A percentile compares a stretch with the other conserved stretches of the same genome.
Evolutionary conservation across 2,329 filamentous ascomycete genomes (phyloP).

Genomic region (Microsporum audouinii): DNA sequence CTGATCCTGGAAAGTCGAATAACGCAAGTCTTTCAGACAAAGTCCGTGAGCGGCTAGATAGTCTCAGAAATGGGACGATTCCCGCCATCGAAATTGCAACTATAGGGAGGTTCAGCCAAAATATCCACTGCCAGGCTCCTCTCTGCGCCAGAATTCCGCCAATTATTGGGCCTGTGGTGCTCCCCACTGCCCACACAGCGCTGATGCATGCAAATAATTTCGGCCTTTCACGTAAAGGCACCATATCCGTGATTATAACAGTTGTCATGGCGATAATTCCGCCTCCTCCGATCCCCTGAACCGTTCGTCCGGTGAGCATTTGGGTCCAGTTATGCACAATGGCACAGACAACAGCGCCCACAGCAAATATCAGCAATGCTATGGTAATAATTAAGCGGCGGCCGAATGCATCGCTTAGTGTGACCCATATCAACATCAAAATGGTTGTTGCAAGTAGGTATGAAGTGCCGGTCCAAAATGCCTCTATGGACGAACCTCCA

Average conservation of each 20-base stretch:
- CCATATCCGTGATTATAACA: slow-evolving; percentile 35
- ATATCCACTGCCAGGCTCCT: slow-evolving; percentile 50
- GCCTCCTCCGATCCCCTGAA: slow-evolving; percentile 37
- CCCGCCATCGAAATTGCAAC: slow-evolving; percentile 37
- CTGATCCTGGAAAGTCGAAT: slow-evolving; percentile 53
- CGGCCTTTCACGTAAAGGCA: slow-evolving; percentile 30
- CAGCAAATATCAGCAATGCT: slow-evolving; percentile 33
- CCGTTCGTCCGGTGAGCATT: slow-evolving; percentile 34
- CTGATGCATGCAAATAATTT: slow-evolving; percentile 29
- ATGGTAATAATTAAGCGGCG: slow-evolving; percentile 31
- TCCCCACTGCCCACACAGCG: slow-evolving; percentile 34
- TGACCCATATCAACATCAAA: slow-evolving; percentile 41
- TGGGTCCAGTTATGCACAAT: slow-evolving; percentile 32
- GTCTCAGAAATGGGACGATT: slow-evolving; percentile 41
- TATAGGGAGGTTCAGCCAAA: slow-evolving; percentile 53
- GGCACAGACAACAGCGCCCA: slow-evolving; percentile 32
- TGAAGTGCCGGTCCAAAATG: slow-evolving; percentile 54
- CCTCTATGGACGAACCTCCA: slow-evolving; percentile 40
- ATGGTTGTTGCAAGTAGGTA: slow-evolving; percentile 35
- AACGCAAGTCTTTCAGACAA: slow-evolving; percentile 39
- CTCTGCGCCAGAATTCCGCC: slow-evolving; percentile 14
- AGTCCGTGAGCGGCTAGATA: slow-evolving; percentile 37
- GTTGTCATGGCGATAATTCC: slow-evolving; percentile 33
- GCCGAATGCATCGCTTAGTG: slow-evolving; percentile 44
- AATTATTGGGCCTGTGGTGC: slow-evolving; percentile 15